Evolutionary conservation across 495 filamentous ascomycete genomes (phyloP), one percentile per base, ranked within the genome.

Genomic region (Trichoderma parareesei): DNA sequence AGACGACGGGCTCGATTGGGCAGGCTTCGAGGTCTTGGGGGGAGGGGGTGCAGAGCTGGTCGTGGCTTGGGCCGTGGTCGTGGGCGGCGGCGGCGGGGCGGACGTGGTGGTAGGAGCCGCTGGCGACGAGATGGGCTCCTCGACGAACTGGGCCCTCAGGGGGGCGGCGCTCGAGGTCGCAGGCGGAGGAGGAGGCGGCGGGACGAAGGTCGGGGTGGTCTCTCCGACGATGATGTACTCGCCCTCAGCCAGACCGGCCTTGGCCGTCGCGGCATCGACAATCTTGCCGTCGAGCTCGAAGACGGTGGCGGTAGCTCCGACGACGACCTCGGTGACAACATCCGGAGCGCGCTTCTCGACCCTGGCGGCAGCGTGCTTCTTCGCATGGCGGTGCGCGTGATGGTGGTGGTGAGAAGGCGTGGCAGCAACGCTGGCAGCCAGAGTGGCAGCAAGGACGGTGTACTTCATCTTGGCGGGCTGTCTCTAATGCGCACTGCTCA

Each of bases 161-260:
- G 61, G 66, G 38, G 69, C 70, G 38, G 68, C 67, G 42, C 69
- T 69, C 13, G 70, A 70, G 37, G 69, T 68, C 70, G 69, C 69
- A 42, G 69, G 64, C 20, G 67, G 65, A 2, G 67, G 66, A 9
- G 68, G 71, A 8, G 78, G 71, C 9, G 79, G 74, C 0, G 80
- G 67, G 44, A 68, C 76, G 69, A 76, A 75, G 5, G 76, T 74
- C 37, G 81, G 78, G 18, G 71, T 76, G 53, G 76, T 74, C 49
- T 80, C 76, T 63, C 79, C 79, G 42, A 84, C 63, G n/a, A 85
- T 71, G 60, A 82, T 66, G 64, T 76, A 83, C 16, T 75, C 77
- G 37, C 87, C 83, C 60, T 84, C 75, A 55, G 78, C 74, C 67
- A 92, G 78, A 66, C 88, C 86, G 49, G 79, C 65, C 79, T 89